Conservation (phyloP, 495 filamentous ascomycete genomes). For the Penicillium salamii region DNA sequence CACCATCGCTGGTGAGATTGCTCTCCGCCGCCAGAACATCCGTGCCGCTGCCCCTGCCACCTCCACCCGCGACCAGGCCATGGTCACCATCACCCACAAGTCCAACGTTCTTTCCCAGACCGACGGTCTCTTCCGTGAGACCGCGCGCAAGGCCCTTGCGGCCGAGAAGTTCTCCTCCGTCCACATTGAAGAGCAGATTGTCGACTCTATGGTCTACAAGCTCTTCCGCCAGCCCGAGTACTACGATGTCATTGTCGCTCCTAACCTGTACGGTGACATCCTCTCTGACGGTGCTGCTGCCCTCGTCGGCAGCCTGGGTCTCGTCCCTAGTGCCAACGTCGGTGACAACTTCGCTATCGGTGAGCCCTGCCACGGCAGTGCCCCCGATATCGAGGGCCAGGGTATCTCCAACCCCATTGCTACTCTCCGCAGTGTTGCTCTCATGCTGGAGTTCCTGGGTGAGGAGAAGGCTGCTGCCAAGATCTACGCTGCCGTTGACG, state of each 20-base stretch:
- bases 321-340: constrained; percentile 96
- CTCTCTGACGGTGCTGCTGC: constrained; percentile 94
- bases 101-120: constrained; percentile 96
- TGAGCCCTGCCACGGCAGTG: constrained; percentile 95
- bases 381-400: constrained; percentile 91
- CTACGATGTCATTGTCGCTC: constrained; percentile 98
- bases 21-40: constrained; percentile 78
- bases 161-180: constrained; percentile 58
- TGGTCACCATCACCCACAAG: constrained; percentile 98
- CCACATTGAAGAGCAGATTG: constrained; percentile 92
- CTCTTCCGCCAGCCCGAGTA: constrained; percentile 89
- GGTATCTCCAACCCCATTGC: constrained; percentile 95
- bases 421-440: constrained; percentile 82
- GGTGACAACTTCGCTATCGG: constrained; percentile 93
- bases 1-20: constrained; percentile 91
- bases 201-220: constrained; percentile 99
- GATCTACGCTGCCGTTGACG: constrained; percentile 92
- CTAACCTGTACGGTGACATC: constrained; percentile 97
- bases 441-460: constrained; percentile 94
- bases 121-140: constrained; percentile 90
- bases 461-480: constrained; percentile 80
- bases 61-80: constrained; percentile 60
- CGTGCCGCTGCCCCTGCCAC: constrained; percentile 48
- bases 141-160: constrained; percentile 67
- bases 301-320: constrained; percentile 86